Conservation (phyloP, 176 grass and related monocot genomes). For the Aechmea fasciata region DNA sequence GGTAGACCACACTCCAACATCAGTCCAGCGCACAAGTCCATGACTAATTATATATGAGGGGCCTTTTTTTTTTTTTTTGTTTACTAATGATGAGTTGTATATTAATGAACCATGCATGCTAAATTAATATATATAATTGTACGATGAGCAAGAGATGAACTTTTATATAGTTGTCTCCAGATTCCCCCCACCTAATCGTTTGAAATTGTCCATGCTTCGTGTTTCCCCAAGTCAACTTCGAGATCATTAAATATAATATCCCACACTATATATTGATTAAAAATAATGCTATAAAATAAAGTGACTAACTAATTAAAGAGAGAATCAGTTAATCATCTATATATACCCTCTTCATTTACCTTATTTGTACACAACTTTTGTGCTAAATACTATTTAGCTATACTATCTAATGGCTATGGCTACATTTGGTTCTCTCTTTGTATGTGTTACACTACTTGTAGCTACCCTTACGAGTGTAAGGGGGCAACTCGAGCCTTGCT, state of each 20-base stretch:
- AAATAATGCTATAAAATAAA: conserved; percentile 1
- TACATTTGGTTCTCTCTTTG: background rate
- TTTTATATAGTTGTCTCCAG: conserved; percentile 19
- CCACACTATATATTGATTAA: background rate
- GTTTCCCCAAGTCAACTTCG: too few species aligned
- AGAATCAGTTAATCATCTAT: conserved; percentile 2
- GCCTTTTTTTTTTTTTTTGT: too few species aligned
- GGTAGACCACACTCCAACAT: conserved; percentile 2
- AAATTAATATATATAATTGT: too few species aligned
- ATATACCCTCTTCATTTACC: conserved; percentile 8
- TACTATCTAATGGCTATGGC: conserved; percentile 6
- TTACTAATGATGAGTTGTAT: too few species aligned
- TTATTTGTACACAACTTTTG: conserved; percentile 17
- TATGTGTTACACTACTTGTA: conserved; percentile 16
- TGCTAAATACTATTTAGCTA: conserved; percentile 3
- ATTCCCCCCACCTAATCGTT: conserved; percentile 16
- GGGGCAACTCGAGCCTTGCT: conserved; percentile 38
- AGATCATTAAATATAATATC: too few species aligned
- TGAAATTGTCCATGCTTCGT: background rate
- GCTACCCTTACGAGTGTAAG: conserved; percentile 13
- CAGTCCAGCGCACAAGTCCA: too few species aligned
- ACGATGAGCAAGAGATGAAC: background rate
- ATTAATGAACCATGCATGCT: too few species aligned
- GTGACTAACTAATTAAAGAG: background rate
- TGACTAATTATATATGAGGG: too few species aligned